Evolutionary conservation across 805 yeast species (phyloP).

Genomic region (Hanseniaspora meyeri): DNA sequence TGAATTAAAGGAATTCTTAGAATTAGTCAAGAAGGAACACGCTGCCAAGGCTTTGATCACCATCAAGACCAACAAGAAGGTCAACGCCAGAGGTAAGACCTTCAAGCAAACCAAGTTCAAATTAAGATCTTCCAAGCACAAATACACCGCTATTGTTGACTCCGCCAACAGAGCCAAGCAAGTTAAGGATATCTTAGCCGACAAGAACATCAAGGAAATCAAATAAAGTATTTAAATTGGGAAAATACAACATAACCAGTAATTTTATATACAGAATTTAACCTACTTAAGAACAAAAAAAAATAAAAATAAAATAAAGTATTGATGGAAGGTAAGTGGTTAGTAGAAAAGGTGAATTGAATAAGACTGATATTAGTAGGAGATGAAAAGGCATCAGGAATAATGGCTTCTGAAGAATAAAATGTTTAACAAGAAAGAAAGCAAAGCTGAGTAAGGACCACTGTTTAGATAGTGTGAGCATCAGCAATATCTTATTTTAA

Average conservation of each 20-base stretch:
- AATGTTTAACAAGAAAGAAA: too few species aligned
- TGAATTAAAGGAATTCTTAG: constrained; percentile 95
- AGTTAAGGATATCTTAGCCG: constrained; percentile 94
- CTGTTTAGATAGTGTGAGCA: too few species aligned
- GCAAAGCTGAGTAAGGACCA: too few species aligned
- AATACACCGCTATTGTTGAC: constrained; percentile 89
- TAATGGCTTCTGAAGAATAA: too few species aligned
- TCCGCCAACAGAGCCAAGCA: constrained; percentile 96
- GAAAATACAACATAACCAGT: background rate
- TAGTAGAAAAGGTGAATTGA: background rate
- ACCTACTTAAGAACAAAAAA: constrained; percentile 1
- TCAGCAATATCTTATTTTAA: too few species aligned
- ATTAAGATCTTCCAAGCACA: constrained; percentile 90
- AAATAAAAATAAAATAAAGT: background rate
- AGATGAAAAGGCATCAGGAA: too few species aligned
- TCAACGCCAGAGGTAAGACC: constrained; percentile 69
- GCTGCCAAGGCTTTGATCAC: constrained; percentile 87
- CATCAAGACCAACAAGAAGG: constrained; percentile 82
- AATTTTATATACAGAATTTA: constrained; percentile 10
- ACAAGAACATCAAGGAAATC: constrained; percentile 56
- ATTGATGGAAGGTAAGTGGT: background rate
- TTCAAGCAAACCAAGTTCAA: constrained; percentile 96
- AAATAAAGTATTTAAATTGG: constrained; percentile 18
- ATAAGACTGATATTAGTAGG: background rate
- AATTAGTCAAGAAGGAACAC: constrained; percentile 69